phyloP scores from a whole-genome alignment of 2,329 filamentous ascomycete species.

The Ilyonectria mors-panacis region DNA sequence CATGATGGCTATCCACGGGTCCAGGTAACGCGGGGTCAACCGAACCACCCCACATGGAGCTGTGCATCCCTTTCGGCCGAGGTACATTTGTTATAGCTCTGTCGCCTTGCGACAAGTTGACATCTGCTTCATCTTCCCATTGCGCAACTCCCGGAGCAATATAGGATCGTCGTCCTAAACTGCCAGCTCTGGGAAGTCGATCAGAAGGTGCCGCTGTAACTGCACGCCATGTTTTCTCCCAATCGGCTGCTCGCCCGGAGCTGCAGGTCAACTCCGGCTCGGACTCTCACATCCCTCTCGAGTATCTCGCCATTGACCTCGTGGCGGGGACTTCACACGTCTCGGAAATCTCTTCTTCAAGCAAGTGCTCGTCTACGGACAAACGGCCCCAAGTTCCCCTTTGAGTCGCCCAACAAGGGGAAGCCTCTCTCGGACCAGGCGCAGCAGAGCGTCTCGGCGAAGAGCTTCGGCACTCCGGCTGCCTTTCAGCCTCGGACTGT shows the following conservation, averaged over 20 bases:
- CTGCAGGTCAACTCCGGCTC: constrained; percentile 29
- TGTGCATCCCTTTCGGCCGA: constrained; percentile 46
- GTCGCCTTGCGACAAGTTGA: neutral
- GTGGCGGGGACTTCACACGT: constrained; percentile 6
- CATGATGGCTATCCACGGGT: constrained; percentile 37
- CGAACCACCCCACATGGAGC: constrained; percentile 44
- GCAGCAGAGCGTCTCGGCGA: constrained; percentile 23
- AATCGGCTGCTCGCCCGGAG: constrained; percentile 21
- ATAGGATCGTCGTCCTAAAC: constrained; percentile 1
- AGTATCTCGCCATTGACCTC: constrained; percentile 4
- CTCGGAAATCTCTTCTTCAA: constrained; percentile 21
- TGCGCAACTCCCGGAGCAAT: neutral
- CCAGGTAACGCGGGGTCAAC: constrained; percentile 44
- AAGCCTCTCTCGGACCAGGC: neutral
- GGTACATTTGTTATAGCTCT: constrained; percentile 33
- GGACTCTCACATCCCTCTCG: constrained; percentile 7
- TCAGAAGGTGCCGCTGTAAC: neutral
- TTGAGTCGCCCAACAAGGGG: constrained; percentile 30
- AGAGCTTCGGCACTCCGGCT: constrained; percentile 28
- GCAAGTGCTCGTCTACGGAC: constrained; percentile 38
- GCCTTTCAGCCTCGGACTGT: constrained; percentile 30
- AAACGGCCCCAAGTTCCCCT: constrained; percentile 13
- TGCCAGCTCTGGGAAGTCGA: neutral
- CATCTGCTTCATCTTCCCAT: neutral
- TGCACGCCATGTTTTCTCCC: constrained; percentile 35